phyloP scores from a whole-genome alignment of 2,329 filamentous ascomycete species.

The Rutstroemia sydowiana region DNA sequence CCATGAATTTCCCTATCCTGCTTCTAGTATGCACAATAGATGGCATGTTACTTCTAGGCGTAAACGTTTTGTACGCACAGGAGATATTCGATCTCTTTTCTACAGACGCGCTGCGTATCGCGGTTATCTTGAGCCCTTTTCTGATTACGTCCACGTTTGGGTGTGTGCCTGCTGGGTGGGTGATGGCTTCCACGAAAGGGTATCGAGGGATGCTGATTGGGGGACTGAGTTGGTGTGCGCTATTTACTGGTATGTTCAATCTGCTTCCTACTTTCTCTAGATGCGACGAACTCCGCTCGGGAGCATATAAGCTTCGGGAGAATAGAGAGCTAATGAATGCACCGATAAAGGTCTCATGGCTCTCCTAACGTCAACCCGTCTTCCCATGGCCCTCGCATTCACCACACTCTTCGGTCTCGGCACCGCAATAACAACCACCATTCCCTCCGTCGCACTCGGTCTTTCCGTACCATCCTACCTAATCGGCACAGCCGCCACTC shows the following conservation, averaged over 20 bases:
- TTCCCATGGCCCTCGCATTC: conserved; percentile 13
- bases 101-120: conserved; percentile 13
- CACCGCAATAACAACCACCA: conserved; percentile 16
- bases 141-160: conserved; percentile 17
- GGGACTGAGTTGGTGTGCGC: conserved; percentile 14
- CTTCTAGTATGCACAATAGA: conserved; percentile 17
- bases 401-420: conserved; percentile 16
- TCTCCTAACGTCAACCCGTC: conserved; percentile 8
- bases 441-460: conserved; percentile 14
- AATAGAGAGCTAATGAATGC: no score
- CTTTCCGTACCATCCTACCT: conserved; percentile 16
- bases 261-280: no score
- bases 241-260: no score
- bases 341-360: conserved; percentile 19
- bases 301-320: no score
- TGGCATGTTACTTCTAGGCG: conserved; percentile 18
- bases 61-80: conserved; percentile 16
- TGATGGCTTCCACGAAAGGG: conserved; percentile 15
- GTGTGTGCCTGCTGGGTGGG: conserved; percentile 18
- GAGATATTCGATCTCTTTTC: conserved; percentile 17
- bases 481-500: conserved; percentile 17
- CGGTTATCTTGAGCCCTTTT: conserved; percentile 15
- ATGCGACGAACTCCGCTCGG: no score
- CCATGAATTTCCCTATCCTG: conserved; percentile 17
- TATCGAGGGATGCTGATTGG: conserved; percentile 11